A percentile compares a stretch with the other conserved stretches of the same genome.
Conservation (phyloP, 306 rosid species). For the Luffa aegyptiaca region DNA sequence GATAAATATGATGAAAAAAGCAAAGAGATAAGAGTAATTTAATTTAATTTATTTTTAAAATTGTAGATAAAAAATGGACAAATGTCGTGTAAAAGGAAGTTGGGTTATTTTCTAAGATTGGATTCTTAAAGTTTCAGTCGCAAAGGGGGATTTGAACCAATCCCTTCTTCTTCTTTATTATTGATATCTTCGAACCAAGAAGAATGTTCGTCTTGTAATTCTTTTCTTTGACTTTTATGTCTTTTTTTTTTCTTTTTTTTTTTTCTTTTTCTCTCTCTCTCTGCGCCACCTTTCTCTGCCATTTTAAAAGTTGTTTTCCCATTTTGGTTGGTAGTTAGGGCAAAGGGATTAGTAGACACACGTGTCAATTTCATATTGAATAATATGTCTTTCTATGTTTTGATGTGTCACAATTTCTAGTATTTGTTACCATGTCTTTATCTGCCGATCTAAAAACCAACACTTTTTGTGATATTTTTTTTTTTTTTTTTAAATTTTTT, state of each 20-base stretch:
- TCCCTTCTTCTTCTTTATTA: background rate
- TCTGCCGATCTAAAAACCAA: background rate
- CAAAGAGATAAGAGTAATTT: background rate
- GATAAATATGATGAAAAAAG: background rate
- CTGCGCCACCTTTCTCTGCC: background rate
- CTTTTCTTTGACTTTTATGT: background rate
- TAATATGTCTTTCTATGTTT: background rate
- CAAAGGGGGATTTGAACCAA: background rate
- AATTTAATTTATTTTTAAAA: background rate
- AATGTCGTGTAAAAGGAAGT: background rate
- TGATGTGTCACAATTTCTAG: background rate
- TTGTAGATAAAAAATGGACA: background rate
- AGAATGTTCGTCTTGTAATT: background rate
- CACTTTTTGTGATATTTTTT: background rate
- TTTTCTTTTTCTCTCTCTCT: background rate
- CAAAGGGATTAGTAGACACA: background rate
- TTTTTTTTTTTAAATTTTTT: background rate
- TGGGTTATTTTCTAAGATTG: background rate
- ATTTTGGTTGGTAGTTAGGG: background rate
- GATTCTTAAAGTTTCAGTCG: background rate
- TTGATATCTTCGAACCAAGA: background rate
- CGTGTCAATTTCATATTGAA: background rate
- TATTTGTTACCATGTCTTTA: background rate
- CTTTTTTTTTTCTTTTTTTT: background rate
- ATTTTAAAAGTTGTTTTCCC: background rate